phyloP scores from a whole-genome alignment of 225 moss, liverwort and hornwort species.

The Asterella californica region DNA sequence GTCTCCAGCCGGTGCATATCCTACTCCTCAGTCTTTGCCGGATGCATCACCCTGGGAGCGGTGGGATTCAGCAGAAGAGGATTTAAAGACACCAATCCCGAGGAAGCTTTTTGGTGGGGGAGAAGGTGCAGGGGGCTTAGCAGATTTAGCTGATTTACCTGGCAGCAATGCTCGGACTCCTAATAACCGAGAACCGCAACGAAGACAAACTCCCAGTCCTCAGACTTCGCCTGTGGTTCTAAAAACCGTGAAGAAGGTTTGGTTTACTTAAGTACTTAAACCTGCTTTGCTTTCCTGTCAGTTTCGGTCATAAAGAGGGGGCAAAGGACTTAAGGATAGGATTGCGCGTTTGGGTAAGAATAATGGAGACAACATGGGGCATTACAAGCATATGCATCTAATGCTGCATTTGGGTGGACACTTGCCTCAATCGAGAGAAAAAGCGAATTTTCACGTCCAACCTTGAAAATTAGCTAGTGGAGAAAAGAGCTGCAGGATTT shows the following conservation, averaged over 20 bases:
- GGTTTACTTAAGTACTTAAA: not conserved
- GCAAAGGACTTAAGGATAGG: not conserved
- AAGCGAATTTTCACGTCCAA: not conserved
- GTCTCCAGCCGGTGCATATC: constrained; percentile 13
- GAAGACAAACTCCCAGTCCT: constrained; percentile 18
- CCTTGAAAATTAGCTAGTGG: not conserved
- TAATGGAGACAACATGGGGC: not conserved
- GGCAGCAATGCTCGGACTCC: constrained; percentile 13
- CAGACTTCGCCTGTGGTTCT: constrained; percentile 28
- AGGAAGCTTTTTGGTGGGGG: constrained; percentile 39
- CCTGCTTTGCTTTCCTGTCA: not conserved
- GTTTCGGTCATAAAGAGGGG: not conserved
- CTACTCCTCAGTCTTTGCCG: constrained; percentile 29
- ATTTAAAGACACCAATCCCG: constrained; percentile 36
- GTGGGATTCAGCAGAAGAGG: constrained; percentile 26
- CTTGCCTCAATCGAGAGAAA: not conserved
- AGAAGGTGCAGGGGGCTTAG: constrained; percentile 29
- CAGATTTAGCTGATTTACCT: constrained; percentile 22
- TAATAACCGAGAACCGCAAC: constrained; percentile 12
- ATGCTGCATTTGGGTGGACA: not conserved
- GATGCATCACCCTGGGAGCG: constrained; percentile 30
- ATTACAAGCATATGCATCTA: not conserved
- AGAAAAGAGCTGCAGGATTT: not conserved
- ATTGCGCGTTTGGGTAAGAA: not conserved
- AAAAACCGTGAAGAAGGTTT: constrained; percentile 40